Conservation (phyloP, 768 basidiomycete genomes). For the Porpolomopsis calyptriformis region DNA sequence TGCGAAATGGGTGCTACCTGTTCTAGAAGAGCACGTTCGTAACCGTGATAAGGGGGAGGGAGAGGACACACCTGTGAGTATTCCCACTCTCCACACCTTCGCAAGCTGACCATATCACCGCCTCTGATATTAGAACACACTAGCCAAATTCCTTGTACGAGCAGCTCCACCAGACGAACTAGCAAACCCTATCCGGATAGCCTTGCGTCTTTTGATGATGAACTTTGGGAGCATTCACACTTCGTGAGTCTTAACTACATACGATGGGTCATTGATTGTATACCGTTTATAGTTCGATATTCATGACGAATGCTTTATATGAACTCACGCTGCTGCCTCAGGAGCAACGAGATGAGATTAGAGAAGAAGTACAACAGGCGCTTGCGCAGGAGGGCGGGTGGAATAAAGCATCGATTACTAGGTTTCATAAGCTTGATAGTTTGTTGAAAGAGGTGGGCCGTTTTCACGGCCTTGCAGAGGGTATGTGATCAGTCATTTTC, state of each 20-base stretch:
- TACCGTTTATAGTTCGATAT: conserved; percentile 6
- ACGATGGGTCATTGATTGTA: background rate
- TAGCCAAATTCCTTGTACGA: background rate
- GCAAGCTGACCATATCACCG: background rate
- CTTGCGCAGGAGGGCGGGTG: conserved; percentile 5
- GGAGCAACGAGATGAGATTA: conserved; percentile 1
- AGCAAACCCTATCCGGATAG: background rate
- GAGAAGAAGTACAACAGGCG: background rate
- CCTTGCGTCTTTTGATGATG: background rate
- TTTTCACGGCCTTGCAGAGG: background rate
- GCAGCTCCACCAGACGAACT: background rate
- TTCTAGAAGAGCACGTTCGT: background rate
- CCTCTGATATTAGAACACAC: background rate
- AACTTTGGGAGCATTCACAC: conserved; percentile 6
- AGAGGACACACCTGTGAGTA: background rate
- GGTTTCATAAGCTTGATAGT: conserved; percentile 5
- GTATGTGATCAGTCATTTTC: background rate
- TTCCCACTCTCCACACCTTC: no score
- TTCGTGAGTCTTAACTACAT: background rate
- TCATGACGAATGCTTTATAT: background rate
- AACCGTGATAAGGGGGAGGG: background rate
- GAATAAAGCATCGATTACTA: conserved; percentile 3
- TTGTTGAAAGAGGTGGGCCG: conserved; percentile 4
- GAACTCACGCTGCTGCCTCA: background rate
- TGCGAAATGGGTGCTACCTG: background rate